Evolutionary conservation across 2,329 filamentous ascomycete genomes (phyloP), one percentile per base, ranked within the genome.

Genomic region (Zelopaecilomyces penicillatus): DNA sequence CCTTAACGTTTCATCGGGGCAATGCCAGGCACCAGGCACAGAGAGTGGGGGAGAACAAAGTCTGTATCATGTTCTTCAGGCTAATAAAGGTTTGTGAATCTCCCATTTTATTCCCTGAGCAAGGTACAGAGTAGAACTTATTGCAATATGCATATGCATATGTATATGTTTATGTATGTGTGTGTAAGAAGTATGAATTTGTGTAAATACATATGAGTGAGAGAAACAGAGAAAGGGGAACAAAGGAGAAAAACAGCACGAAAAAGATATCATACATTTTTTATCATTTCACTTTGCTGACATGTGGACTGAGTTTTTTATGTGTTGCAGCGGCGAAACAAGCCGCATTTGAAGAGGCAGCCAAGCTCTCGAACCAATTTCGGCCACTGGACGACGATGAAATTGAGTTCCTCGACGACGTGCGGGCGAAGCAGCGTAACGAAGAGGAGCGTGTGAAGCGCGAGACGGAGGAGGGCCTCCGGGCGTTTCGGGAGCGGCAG

Each of bases 331-430:
- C 82, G 52, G 84, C 85, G 46, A 91, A 90, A 64, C 84, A 91
- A 66, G 85, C 86, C 19, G 85, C 82, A 6, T 88, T 89, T 61
- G 86, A 89, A 61, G 86, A 91, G 63, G 73, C 82, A 50, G 76
- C 74, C 50, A 75, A 75, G 52, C 69, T 91, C 42, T 78, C 79
- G 57, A 86, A 91, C 56, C 87, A 91, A 66, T 90, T 89, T 60
- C 78, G 82, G 34, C 73, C 83, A 3, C 72, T 93, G 30, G 83
- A 91, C 58, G 84, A 88, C 48, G 85, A 89, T 59, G 87, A 91
- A 66, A 73, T 85, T 41, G 85, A 84, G 19, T 91, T 88, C 52
- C 65, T 93, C 41, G 79, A 83, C 39, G 75, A 74, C 38, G 71
- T 85, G 34, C 56, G 67, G 40, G 71, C 69, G 42, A 65, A 65